Percentiles rank a stretch among this genome's conserved stretches.
phyloP scores from a whole-genome alignment of 768 basidiomycete species.

The Collybia sordida region DNA sequence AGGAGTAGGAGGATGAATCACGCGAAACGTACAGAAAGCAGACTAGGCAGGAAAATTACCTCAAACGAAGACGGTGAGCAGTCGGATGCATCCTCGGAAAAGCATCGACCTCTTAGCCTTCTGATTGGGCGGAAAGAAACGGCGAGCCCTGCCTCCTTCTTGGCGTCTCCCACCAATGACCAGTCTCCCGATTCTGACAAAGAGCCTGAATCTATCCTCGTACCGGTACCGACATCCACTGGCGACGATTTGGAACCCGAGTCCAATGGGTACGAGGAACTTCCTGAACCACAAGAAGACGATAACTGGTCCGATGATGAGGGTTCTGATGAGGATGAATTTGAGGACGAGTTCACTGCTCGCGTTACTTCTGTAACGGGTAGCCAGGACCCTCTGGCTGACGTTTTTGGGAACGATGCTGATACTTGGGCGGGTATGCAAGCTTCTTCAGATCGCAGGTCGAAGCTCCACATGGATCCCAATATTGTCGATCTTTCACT shows the following conservation, averaged over 20 bases:
- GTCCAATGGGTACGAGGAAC: conserved; percentile 31
- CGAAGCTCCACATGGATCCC: conserved; percentile 33
- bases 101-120: conserved; percentile 44
- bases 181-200: conserved; percentile 1
- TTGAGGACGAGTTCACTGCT: conserved; percentile 33
- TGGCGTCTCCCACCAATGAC: conserved; percentile 14
- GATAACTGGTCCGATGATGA: conserved; percentile 21
- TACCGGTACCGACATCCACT: neutral
- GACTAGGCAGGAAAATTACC: conserved; percentile 23
- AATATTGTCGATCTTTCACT: conserved; percentile 55
- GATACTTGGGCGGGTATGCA: conserved; percentile 62
- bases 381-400: conserved; percentile 51
- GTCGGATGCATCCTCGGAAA: conserved; percentile 21
- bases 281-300: conserved; percentile 25
- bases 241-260: conserved; percentile 12
- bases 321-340: conserved; percentile 29
- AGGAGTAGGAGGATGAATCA: conserved; percentile 62
- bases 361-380: conserved; percentile 31
- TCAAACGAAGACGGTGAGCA: conserved; percentile 15
- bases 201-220: neutral
- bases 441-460: conserved; percentile 23
- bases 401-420: conserved; percentile 67
- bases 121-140: conserved; percentile 51
- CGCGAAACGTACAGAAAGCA: conserved; percentile 55
- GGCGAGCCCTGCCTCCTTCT: conserved; percentile 31